Evolutionary conservation across 2,329 filamentous ascomycete species (phyloP), one percentile per base, ranked within the genome.

Genomic region (Sarocladiaceae sp.): DNA sequence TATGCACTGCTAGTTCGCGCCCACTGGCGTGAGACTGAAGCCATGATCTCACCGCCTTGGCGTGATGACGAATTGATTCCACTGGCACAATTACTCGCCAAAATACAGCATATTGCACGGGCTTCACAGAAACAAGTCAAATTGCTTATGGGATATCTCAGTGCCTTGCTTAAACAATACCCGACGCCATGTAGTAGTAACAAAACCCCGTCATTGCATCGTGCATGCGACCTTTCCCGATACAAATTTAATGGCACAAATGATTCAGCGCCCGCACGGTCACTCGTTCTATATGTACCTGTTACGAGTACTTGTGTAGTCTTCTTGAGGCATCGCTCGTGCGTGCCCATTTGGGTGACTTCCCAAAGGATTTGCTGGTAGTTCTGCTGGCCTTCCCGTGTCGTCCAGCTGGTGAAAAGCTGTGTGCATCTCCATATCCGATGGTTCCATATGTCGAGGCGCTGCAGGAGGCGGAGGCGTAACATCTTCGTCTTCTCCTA

Each of bases 11-110:
- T 36, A n/a, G 33, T 36, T 36, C 6, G 12, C 15, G 18, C 33
- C 33, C 33, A 8, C 18, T 42, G 6, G 20, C 18, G 37, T 17
- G 18, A 42, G 37, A 4, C 23, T n/a, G 18, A 7, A 10, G 7
- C 40, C 25, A 46, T 46, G 40, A 46, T 46, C 40, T 46, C 40
- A 46, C 40, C 40, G 29, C 40, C 22, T 26, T 46, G 23, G 25
- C 12, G 23, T 46, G 40, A 46, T 46, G 40, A 46, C 40, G 40
- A 26, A n/a, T 26, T 12, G 40, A 46, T 8, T 46, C 6, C 4
- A 12, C 22, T n/a, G n/a, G 4, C 12, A 46, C 15, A 42, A 42
- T 42, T 15, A 13, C 18, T 22, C 37, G 18, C 18, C 37, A 22
- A 17, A 36, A 7, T 36, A n/a, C n/a, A n/a, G n/a, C n/a, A n/a